Conservation (phyloP, 768 basidiomycete genomes). For the Auricularia auricula-judae region DNA sequence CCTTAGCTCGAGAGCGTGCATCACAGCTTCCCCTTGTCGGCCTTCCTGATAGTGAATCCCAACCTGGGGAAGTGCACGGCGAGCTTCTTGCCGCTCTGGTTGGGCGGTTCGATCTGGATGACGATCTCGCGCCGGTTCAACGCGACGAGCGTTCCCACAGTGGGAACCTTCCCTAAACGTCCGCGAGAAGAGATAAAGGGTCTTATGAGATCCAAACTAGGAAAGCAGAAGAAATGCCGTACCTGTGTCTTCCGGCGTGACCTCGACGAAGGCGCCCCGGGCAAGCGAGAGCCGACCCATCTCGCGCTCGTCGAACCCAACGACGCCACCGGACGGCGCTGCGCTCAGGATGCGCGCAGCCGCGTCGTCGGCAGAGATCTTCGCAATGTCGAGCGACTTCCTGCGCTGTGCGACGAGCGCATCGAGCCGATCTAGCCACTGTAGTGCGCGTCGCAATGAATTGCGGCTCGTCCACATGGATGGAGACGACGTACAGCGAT, state of each 20-base stretch:
- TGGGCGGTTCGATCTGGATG: not conserved
- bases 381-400: slow-evolving; percentile 15
- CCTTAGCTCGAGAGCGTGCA: too few relatives aligned
- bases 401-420: slow-evolving; percentile 23
- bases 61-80: not conserved
- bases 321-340: slow-evolving; percentile 19
- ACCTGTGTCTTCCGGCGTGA: slow-evolving; percentile 43
- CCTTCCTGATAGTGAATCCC: not conserved
- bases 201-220: not conserved
- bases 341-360: slow-evolving; percentile 30
- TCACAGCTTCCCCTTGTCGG: not conserved
- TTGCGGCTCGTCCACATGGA: not conserved
- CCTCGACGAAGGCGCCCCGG: slow-evolving; percentile 25
- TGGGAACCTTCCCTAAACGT: not conserved
- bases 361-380: slow-evolving; percentile 31
- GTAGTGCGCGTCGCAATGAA: not conserved
- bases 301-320: slow-evolving; percentile 38
- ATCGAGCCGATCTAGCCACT: slow-evolving; percentile 40
- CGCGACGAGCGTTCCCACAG: not conserved
- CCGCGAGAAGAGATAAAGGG: too few relatives aligned
- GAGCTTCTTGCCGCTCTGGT: not conserved
- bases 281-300: slow-evolving; percentile 31
- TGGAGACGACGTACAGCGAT: slow-evolving; percentile 25
- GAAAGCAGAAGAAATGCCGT: slow-evolving; percentile 1
- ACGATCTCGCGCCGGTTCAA: not conserved